Percentiles rank a stretch among this genome's conserved stretches.
These are phyloP conservation scores for Gnomoniopsis sp. DNA, from an alignment of 2,329 filamentous ascomycete species.

Conservation along the genomic window DNA sequence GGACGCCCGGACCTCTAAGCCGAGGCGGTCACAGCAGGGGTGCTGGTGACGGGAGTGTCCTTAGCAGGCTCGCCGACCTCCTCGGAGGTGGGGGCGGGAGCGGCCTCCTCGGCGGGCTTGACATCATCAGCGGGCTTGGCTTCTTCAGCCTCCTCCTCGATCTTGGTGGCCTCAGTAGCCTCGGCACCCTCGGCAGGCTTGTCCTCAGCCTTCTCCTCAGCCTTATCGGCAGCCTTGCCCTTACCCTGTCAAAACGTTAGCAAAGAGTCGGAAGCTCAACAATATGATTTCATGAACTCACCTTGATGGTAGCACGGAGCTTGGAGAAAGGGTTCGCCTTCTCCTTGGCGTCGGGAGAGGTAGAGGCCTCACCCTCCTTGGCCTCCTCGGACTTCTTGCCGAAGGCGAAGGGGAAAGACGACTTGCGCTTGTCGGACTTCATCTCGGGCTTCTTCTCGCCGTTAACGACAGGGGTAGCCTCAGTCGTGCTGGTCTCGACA, in stretches of 20 bases:
- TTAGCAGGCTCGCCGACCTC: constrained; percentile 26
- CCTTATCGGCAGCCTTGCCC: constrained; percentile 37
- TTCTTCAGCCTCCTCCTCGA: constrained; percentile 23
- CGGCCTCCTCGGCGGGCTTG: constrained; percentile 27
- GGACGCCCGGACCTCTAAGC: constrained; percentile 36
- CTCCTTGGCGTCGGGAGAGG: constrained; percentile 44
- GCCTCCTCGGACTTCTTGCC: constrained; percentile 72
- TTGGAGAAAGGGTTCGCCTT: constrained; percentile 58
- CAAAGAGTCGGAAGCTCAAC: neutral
- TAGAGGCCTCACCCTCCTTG: constrained; percentile 48
- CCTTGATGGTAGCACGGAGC: constrained; percentile 55
- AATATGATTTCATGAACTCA: neutral
- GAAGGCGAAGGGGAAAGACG: constrained; percentile 70
- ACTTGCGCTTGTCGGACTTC: constrained; percentile 78
- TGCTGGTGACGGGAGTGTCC: constrained; percentile 36
- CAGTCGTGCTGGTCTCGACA: constrained; percentile 44
- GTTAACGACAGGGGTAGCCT: constrained; percentile 41
- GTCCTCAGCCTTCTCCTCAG: constrained; percentile 40
- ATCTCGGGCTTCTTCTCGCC: constrained; percentile 57
- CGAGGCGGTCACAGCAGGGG: constrained; percentile 48
- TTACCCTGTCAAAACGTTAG: constrained; percentile 25
- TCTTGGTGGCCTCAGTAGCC: constrained; percentile 27
- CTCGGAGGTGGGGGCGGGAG: constrained; percentile 28
- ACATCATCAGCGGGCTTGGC: constrained; percentile 27
- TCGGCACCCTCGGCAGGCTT: constrained; percentile 29